Base-by-base conservation (phyloP, 495 filamentous ascomycete genomes). In the Xylaria acuta region DNA sequence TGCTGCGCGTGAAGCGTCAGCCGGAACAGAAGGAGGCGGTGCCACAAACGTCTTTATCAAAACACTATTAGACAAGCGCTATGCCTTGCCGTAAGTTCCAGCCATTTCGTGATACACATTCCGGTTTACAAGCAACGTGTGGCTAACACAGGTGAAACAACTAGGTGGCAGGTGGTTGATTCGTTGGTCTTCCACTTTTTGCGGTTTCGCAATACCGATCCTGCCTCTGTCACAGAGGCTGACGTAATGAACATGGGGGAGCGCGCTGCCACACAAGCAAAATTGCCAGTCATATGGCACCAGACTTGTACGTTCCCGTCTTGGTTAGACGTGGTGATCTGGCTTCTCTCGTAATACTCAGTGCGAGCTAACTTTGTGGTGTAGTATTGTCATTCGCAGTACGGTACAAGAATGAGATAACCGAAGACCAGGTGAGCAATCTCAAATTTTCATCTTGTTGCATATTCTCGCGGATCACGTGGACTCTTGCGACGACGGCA, bases 121-220 rank as follows among this genome's bases (percentile, higher is more conserved):
- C 27, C 5, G 12, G 0, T 5, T n/a, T 54, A 59, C 25, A 56
- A 70, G 64, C 54, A 25, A 40, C 36, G 0, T 38, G 22, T 51
- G 11, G 41, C 47, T 67, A 30, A n/a, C 22, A 20, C 45, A 36
- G 40, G 75, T 69, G 76, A 73, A 81, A 34, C 97, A 92, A 72
- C 18, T 22, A 72, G 70, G 4, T 72, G 70, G 84, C 94, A 97
- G 80, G 95, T 97, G 32, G 90, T 99, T 25, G 96, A 99, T 75
- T 91, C 94, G 30, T 85, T 98, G 7, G 97, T 98, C 20, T 98
- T 98, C 83, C 95, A 98, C 82, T 99, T 98, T 80, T 80, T 97
- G 73, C 91, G 96, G 22, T 98, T 98, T 83, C 89, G 92, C 45
- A 89, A 85, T 40, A 83, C 83, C 3, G 83, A 88, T 36, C 80